Base-by-base conservation (phyloP, 2,329 filamentous ascomycete species). In the Paraphoma chrysanthemicola region DNA sequence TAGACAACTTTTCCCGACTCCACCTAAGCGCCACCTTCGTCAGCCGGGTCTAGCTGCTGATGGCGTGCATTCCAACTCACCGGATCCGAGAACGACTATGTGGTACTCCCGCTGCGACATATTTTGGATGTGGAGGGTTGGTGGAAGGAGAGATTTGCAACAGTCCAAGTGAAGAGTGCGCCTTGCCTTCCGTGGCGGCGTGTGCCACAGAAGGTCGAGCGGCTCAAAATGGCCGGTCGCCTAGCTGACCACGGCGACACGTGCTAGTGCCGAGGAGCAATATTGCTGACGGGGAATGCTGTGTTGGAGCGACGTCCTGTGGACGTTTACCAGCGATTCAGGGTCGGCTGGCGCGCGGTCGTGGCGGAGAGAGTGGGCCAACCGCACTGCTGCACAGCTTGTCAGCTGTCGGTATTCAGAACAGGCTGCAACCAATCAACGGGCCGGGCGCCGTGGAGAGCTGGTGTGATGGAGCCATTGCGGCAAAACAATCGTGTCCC, bases 1-100 rank as follows among this genome's bases (percentile, higher is more conserved):
- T 68, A 96, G 82, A 83, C 92, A 96, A 77, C 92, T 96, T 80
- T 96, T 96, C 60, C 92, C 92, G 73, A 96, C 92, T 76, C 92
- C 92, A 79, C 92, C 90, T 92, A 70, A 71, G 56, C 64, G 63
- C 63, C 63, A 68, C 51, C 44, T 53, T 61, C 43, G 68, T 75
- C 59, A 72, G 70, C 60, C 43, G 42, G 48, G 50, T 57, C 56
- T 64, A 56, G 54, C 41, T 61, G 53, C 43, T 53, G 48, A 54
- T 60, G 52, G 58, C 41, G 52, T 57, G 48, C 3, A 14, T 33
- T 53, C 56, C 57, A 59, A 61, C 75, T 67, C 68, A 78, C 77
- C 76, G 49, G 75, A 77, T 39, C 77, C 77, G 16, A 79, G 73
- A 53, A 79, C 77, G 51, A 79, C 77, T 58, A 79, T 78, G 64